phyloP scores from a whole-genome alignment of 78 protist genomes.

The Dictyostelium intermedium region DNA sequence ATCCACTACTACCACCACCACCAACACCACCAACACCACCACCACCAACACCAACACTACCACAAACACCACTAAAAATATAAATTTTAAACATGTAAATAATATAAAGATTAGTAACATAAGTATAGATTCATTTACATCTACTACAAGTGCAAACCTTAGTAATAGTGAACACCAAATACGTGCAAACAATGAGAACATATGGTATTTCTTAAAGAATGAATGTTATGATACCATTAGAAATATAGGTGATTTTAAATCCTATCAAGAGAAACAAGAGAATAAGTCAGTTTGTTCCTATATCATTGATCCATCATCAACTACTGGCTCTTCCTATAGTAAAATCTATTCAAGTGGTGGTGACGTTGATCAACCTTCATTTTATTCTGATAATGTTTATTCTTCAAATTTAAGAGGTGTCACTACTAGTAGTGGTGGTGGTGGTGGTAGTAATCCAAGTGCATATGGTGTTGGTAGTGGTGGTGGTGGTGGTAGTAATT shows the following conservation, averaged over 20 bases:
- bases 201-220: constrained; percentile 20
- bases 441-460: neutral
- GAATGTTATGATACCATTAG: neutral
- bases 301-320: constrained; percentile 3
- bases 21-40: neutral
- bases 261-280: constrained; percentile 11
- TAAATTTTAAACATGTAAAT: neutral
- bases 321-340: neutral
- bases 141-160: neutral
- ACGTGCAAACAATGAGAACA: neutral
- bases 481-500: neutral
- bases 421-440: neutral
- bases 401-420: constrained; percentile 4
- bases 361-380: neutral
- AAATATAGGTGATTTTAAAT: neutral
- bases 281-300: constrained; percentile 15
- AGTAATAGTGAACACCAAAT: neutral
- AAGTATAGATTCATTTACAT: neutral
- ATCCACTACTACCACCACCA: neutral
- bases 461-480: neutral
- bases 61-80: neutral
- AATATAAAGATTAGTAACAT: neutral
- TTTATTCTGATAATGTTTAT: neutral
- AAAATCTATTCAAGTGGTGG: neutral
- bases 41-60: neutral